These are phyloP conservation scores for Lecanosticta acicola DNA, from an alignment of 2,329 filamentous ascomycete genomes.

Conservation along the genomic window DNA sequence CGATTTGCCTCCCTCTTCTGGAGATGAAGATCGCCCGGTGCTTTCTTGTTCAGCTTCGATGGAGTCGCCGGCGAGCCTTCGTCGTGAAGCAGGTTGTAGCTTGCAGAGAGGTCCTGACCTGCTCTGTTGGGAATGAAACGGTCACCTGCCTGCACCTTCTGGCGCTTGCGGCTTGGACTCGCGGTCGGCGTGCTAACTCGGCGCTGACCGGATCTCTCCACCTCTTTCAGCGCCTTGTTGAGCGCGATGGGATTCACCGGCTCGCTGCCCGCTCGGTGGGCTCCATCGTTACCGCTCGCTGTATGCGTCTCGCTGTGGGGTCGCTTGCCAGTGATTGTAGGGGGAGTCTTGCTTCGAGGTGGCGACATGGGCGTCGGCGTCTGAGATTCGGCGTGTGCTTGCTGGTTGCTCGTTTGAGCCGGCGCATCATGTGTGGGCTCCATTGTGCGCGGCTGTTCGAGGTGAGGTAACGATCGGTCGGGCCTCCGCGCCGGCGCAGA, in stretches of 20 bases:
- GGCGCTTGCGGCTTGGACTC: conserved; percentile 64
- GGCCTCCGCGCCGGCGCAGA: neutral
- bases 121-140: conserved; percentile 95
- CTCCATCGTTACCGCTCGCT: conserved; percentile 8
- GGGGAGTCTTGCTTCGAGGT: conserved; percentile 56
- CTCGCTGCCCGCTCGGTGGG: conserved; percentile 42
- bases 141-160: conserved; percentile 53
- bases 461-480: neutral
- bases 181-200: conserved; percentile 56
- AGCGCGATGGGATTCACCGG: conserved; percentile 55
- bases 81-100: conserved; percentile 85
- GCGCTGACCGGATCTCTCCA: conserved; percentile 54
- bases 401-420: conserved; percentile 1
- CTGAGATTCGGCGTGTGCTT: conserved; percentile 24
- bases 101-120: conserved; percentile 87
- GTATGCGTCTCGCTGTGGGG: conserved; percentile 30
- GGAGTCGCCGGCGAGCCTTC: conserved; percentile 90
- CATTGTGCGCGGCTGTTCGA: conserved; percentile 7
- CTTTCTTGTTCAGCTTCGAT: conserved; percentile 79
- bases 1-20: conserved; percentile 94
- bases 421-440: conserved; percentile 7
- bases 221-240: conserved; percentile 56
- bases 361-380: conserved; percentile 50
- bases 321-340: conserved; percentile 48
- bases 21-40: conserved; percentile 86